Base-by-base conservation (phyloP, 192 early-diverging fungal species). In the Gigaspora rosea region DNA sequence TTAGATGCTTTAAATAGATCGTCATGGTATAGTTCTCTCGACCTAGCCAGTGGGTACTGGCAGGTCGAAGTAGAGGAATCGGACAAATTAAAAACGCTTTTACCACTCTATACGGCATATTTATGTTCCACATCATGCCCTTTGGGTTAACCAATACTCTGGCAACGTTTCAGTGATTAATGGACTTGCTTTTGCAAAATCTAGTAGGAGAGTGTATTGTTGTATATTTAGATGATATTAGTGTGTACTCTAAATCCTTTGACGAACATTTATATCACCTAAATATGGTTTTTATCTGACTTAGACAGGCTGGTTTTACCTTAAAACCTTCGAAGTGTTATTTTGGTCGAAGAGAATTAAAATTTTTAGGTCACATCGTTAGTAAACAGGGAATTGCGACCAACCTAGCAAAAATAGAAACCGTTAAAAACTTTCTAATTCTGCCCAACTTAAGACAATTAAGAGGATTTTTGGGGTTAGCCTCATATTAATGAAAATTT, bases 121-220 rank as follows among this genome's bases (percentile, higher is more conserved):
- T 65, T 33, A 10, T 75, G 48, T 80, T 77, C 49, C 8, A 51
- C 7, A 66, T 80, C 0, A 36, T 80, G 27, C 78, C 82, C 22
- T 80, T 83, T 71, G 78, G 75, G 15, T 50, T 83, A 22, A 74
- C 74, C 0, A 80, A 83, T 69, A 71, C 70, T 6, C 74, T 68
- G 0, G 62, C 78, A 1, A 78, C 77, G 15, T 83, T 83, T 52
- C 82, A 80, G 70, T 16, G 78, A 4, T 70, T 87, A 12, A 77
- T 80, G 75, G 59, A 41, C 9, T 51, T 13, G 0, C 2, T 78
- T 0, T 66, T 82, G 36, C 49, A 32, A 13, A 54, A 22, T 0
- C 56, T 70, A 1, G 59, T 79, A 18, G 66, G 62, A 6, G 20
- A 47, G 0, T 76, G 47, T 79, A n/a, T n/a, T n/a, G n/a, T n/a